Evolutionary conservation across 768 basidiomycete species (phyloP), one percentile per base, ranked within the genome.

Genomic region (Kwoniella shandongensis): DNA sequence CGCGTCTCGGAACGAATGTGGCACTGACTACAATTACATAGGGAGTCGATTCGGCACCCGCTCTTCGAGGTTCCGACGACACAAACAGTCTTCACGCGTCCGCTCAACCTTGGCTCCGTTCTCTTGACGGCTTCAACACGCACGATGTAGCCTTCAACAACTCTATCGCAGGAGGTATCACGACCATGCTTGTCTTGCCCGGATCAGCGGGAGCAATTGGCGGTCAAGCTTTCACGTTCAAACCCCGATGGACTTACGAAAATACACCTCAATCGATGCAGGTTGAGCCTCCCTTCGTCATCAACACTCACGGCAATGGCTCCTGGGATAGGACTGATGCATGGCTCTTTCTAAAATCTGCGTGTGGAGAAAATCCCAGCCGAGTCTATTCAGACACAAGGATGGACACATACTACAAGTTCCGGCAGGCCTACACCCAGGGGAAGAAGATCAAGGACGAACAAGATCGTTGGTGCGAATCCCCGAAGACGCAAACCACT

Each of bases 301-400:
- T 85, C 51, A 50, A 57, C 26, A n/a, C 41, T 7, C 35, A 67
- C 22, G 52, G 39, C 18, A 72, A 74, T 32, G 65, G 57, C 42
- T 68, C 62, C 39, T 85, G 49, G 72, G 84, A 60, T 74, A 78
- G 35, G 71, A 79, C 83, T 12, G 80, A 82, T 17, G 78, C 85
- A 27, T 88, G 86, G 86, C 78, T 88, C 57, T 87, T 89, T 62
- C 87, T 90, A 83, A 90, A 90, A 83, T 86, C 87, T 57, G 87
- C 88, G 3, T 87, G 85, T 61, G 61, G 61, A 60, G 73, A 72
- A 61, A 73, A 66, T 36, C 54, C 63, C 10, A 25, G 40, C 49
- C 20, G 65, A 26, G 67, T 74, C 0, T 69, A 64, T 54, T 55
- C 61, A 15, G 48, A 69, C 30, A 80, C 83, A 27, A 83, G 90